These are phyloP conservation scores for Saturnispora hagleri DNA, from an alignment of 805 yeast species.

Conservation along the genomic window DNA sequence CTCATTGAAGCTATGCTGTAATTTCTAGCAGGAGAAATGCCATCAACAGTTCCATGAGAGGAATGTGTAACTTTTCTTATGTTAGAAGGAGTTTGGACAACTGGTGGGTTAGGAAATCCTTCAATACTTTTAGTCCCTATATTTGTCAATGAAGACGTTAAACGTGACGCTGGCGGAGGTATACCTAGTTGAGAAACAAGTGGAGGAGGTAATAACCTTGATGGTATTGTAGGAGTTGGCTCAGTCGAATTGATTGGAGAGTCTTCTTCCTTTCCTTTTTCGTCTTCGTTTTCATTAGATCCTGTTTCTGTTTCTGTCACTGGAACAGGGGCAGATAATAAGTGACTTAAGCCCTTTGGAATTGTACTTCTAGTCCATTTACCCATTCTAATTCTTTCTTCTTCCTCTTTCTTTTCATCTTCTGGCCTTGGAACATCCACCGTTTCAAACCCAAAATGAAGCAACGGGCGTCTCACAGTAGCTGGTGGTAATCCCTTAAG, in stretches of 20 bases:
- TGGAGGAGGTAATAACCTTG: constrained; percentile 12
- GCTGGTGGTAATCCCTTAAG: constrained; percentile 51
- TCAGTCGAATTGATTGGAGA: background rate
- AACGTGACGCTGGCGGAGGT: constrained; percentile 7
- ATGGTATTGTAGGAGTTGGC: background rate
- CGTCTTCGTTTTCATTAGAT: constrained; percentile 1
- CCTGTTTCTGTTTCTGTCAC: background rate
- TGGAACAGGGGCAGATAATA: constrained; percentile 29
- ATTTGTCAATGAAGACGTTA: constrained; percentile 10
- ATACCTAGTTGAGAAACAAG: constrained; percentile 7
- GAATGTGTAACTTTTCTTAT: background rate
- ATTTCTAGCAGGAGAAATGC: background rate
- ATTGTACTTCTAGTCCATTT: constrained; percentile 42
- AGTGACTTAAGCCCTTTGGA: constrained; percentile 45
- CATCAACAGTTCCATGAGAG: background rate
- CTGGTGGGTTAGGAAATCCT: background rate
- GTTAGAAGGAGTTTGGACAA: background rate
- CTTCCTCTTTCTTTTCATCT: constrained; percentile 35
- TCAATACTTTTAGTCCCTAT: background rate
- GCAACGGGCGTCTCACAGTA: constrained; percentile 36
- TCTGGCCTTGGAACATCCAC: constrained; percentile 27
- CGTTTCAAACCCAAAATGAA: constrained; percentile 29
- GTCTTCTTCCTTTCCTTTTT: background rate
- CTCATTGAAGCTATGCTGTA: background rate
- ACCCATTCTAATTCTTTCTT: constrained; percentile 40